Base-by-base conservation (phyloP, 805 yeast genomes). In the Candida sonorensis region DNA sequence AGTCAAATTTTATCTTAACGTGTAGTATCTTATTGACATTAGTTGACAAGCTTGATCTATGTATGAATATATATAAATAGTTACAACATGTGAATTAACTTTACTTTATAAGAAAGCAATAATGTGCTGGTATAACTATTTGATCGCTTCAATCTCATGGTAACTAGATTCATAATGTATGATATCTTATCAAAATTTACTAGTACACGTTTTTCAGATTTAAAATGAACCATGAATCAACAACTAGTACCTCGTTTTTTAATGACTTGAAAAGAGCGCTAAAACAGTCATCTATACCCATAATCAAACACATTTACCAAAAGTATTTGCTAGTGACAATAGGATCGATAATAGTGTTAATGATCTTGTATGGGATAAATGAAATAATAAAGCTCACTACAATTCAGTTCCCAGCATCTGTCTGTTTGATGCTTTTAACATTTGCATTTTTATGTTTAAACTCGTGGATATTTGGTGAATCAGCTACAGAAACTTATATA, bases 321-420 rank as follows among this genome's bases (percentile, higher is more conserved):
- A 62, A 69, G 13, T 74, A 68, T 47, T 40, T 71, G 9, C 41
- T 68, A 10, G 62, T 74, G 2, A 73, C 79, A 0, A 30, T 64
- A 6, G 81, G 81, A 1, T 55, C 69, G 14, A 35, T 74, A 10
- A 29, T 69, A 2, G 52, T 69, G 14, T 53, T 77, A 27, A 40
- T 58, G 32, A 50, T 68, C 5, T 54, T 77, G 16, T 78, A 76
- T 40, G 82, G 78, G 0, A 53, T 75, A 29, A 67, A 77, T 45
- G 52, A 57, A 36, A 53, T 73, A 17, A 59, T 77, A 29, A 48
- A 57, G 16, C 45, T 62, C 29, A 66, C 70, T 6, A 60, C 67
- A 5, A 66, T 80, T 38, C 58, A 64, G 28, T 77, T 81, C 50
- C 90, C 90, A 0, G 69, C 81, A 6, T 77, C 85, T 3, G 88